Conservation (phyloP, 140 eudicot genomes). For the Ambrosia hybrid region DNA sequence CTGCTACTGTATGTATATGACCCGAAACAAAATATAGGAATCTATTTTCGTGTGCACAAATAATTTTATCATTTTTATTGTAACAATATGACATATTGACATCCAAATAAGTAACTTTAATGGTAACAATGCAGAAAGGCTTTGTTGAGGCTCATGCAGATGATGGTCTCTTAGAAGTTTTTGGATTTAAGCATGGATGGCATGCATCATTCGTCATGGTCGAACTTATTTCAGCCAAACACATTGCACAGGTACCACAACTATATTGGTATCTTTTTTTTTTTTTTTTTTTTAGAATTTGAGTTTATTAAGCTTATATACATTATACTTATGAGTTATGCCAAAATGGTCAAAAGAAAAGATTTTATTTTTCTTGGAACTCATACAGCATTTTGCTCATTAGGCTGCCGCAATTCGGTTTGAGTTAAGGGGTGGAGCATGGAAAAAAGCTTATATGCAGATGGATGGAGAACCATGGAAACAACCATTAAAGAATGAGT, state of each 20-base stretch:
- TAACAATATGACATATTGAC: not conserved
- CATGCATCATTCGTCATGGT: conserved; percentile 98
- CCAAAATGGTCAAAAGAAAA: not conserved
- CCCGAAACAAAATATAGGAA: not conserved
- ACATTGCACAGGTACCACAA: conserved; percentile 82
- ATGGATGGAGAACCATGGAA: conserved; percentile 99
- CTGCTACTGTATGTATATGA: not conserved
- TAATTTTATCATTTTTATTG: not conserved
- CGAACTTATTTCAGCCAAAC: conserved; percentile 92
- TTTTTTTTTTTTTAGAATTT: not conserved
- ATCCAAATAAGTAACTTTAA: not conserved
- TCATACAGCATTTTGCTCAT: not conserved
- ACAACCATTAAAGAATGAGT: conserved; percentile 73
- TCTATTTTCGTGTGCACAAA: not conserved
- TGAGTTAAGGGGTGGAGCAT: conserved; percentile 91
- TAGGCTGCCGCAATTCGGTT: conserved; percentile 86
- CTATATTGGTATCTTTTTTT: not conserved
- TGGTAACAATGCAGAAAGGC: conserved; percentile 61
- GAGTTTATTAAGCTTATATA: no score
- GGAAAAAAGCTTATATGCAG: conserved; percentile 78
- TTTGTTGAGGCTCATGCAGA: conserved; percentile 92
- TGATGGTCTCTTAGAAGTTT: conserved; percentile 88
- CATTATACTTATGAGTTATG: not conserved
- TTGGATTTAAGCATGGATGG: conserved; percentile 98
- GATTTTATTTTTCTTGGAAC: not conserved